These are phyloP conservation scores for Zygosaccharomyces siamensis DNA, from an alignment of 805 yeast species.

Conservation along the genomic window DNA sequence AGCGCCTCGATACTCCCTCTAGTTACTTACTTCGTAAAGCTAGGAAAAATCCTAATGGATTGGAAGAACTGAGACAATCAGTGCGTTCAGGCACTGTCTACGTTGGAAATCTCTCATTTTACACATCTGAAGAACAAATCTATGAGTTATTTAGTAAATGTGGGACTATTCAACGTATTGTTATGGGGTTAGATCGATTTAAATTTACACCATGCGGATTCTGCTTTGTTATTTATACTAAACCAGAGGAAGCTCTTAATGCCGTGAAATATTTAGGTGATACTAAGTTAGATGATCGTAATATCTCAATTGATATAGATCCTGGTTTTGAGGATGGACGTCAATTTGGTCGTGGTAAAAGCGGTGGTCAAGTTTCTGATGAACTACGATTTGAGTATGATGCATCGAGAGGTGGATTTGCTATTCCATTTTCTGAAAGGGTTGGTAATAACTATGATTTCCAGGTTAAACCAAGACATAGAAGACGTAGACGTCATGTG, in stretches of 20 bases:
- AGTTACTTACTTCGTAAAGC: conserved; percentile 65
- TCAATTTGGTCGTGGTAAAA: conserved; percentile 89
- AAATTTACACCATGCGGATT: conserved; percentile 95
- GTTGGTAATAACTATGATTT: conserved; percentile 16
- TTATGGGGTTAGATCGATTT: conserved; percentile 92
- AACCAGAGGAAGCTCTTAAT: conserved; percentile 66
- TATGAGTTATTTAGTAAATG: conserved; percentile 80
- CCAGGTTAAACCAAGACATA: conserved; percentile 7
- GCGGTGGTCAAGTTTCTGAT: conserved; percentile 87
- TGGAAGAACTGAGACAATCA: conserved; percentile 61
- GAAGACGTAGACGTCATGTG: conserved; percentile 11
- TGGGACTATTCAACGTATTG: conserved; percentile 71
- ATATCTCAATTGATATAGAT: conserved; percentile 82
- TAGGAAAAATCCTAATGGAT: conserved; percentile 43
- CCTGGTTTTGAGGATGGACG: conserved; percentile 96
- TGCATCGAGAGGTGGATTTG: conserved; percentile 44
- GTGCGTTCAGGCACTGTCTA: conserved; percentile 72
- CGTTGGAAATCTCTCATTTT: conserved; percentile 85
- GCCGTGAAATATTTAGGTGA: conserved; percentile 79
- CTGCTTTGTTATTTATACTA: conserved; percentile 79
- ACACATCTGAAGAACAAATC: conserved; percentile 92
- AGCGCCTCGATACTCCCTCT: conserved; percentile 68
- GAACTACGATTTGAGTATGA: conserved; percentile 52
- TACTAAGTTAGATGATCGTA: conserved; percentile 78
- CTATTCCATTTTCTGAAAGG: conserved; percentile 37